phyloP scores from a whole-genome alignment of 805 yeast species.

The Phaffomyces antillensis region DNA sequence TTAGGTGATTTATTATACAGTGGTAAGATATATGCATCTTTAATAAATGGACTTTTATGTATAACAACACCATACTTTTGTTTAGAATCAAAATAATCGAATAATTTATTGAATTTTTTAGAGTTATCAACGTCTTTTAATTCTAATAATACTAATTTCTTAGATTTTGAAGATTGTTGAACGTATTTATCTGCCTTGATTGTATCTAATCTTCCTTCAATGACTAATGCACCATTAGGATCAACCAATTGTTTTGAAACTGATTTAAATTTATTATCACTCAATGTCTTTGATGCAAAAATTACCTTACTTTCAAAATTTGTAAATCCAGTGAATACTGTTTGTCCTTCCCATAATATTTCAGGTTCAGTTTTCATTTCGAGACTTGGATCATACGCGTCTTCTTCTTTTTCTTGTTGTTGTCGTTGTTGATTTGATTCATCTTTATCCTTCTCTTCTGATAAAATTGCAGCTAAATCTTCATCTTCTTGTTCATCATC shows the following conservation, averaged over 20 bases:
- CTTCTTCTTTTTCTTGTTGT: conserved; percentile 4
- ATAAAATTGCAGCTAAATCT: conserved; percentile 27
- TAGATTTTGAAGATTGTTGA: conserved; percentile 34
- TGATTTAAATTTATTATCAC: conserved; percentile 15
- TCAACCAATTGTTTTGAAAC: conserved; percentile 20
- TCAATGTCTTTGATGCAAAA: conserved; percentile 24
- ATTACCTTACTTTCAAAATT: conserved; percentile 29
- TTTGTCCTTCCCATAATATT: conserved; percentile 40
- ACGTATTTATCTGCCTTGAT: conserved; percentile 52
- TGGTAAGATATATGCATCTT: conserved; percentile 39
- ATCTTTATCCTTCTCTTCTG: conserved; percentile 19
- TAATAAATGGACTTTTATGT: conserved; percentile 32
- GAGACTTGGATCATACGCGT: conserved; percentile 16
- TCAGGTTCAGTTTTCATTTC: not conserved
- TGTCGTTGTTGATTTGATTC: conserved; percentile 6
- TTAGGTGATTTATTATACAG: conserved; percentile 16
- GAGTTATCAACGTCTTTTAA: conserved; percentile 26
- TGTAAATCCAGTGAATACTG: conserved; percentile 43
- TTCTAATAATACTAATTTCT: conserved; percentile 48
- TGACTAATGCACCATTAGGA: conserved; percentile 26
- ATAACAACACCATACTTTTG: conserved; percentile 41
- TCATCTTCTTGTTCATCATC: conserved; percentile 27
- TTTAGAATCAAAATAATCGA: conserved; percentile 29
- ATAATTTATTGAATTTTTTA: conserved; percentile 16
- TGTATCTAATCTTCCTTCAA: conserved; percentile 60